phyloP scores from a whole-genome alignment of 2,329 filamentous ascomycete genomes.

The Trichoderma afroharzianum region DNA sequence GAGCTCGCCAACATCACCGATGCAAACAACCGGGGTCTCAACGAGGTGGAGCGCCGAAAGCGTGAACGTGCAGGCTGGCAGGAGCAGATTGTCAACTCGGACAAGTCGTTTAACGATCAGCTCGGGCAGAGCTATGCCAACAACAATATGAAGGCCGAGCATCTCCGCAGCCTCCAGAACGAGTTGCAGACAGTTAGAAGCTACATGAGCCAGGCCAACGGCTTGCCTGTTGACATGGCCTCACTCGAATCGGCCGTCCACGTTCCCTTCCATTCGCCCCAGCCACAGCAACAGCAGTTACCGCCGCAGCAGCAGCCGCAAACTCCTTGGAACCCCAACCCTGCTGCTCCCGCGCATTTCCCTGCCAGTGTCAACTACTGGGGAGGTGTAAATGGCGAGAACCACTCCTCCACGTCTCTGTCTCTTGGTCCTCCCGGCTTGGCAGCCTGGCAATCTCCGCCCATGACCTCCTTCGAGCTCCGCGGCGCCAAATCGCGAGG shows the following conservation, averaged over 20 bases:
- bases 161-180: conserved; percentile 29
- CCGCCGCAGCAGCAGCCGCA: conserved; percentile 23
- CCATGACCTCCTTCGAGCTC: conserved; percentile 36
- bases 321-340: conserved; percentile 34
- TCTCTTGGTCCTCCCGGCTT: conserved; percentile 30
- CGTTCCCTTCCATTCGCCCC: conserved; percentile 8
- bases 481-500: conserved; percentile 46
- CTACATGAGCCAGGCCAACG: conserved; percentile 30
- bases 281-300: conserved; percentile 22
- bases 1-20: conserved; percentile 68
- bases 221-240: conserved; percentile 31
- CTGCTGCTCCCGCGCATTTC: conserved; percentile 34
- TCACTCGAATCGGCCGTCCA: neutral
- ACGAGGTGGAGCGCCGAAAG: conserved; percentile 58
- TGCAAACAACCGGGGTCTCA: conserved; percentile 62
- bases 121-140: conserved; percentile 37
- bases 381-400: conserved; percentile 34
- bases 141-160: conserved; percentile 31
- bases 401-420: conserved; percentile 30
- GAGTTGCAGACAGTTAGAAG: conserved; percentile 34
- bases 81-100: conserved; percentile 43
- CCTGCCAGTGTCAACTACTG: conserved; percentile 29
- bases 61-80: conserved; percentile 49
- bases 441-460: conserved; percentile 35
- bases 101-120: conserved; percentile 44